These are phyloP conservation scores for Neopestalotiopsis rosae DNA, from an alignment of 2,329 filamentous ascomycete species.

Conservation along the genomic window DNA sequence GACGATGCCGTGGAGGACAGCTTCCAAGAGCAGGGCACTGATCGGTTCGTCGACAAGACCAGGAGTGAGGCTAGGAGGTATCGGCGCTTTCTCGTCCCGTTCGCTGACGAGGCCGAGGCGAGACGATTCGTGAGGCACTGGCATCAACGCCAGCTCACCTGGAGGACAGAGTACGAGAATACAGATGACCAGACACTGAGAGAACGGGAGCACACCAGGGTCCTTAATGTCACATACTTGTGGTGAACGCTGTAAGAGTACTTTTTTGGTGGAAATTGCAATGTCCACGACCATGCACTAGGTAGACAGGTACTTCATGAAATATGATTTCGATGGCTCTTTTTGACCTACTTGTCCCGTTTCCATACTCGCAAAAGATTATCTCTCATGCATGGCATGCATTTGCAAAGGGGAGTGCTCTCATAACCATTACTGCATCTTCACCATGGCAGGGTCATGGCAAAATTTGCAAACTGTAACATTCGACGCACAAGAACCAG, in stretches of 20 bases:
- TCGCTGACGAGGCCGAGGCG: slow-evolving; percentile 59
- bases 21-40: slow-evolving; percentile 2
- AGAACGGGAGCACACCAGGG: slow-evolving; percentile 34
- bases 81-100: slow-evolving; percentile 58
- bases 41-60: background rate
- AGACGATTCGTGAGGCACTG: slow-evolving; percentile 52
- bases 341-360: too few relatives aligned
- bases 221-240: slow-evolving; percentile 33
- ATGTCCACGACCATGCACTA: background rate
- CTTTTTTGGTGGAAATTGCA: background rate
- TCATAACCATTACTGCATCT: background rate
- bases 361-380: too few relatives aligned
- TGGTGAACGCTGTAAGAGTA: slow-evolving; percentile 27
- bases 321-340: too few relatives aligned
- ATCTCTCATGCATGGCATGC: too few relatives aligned
- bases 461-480: background rate
- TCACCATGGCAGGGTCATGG: background rate
- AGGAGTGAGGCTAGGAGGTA: slow-evolving; percentile 24
- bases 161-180: slow-evolving; percentile 25
- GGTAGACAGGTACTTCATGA: too few relatives aligned
- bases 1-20: slow-evolving; percentile 4
- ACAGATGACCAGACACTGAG: slow-evolving; percentile 13
- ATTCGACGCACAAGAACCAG: slow-evolving; percentile 2
- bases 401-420: background rate
- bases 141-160: slow-evolving; percentile 44